A percentile compares a stretch with the other conserved stretches of the same genome.
Evolutionary conservation across 805 yeast genomes (phyloP).

Genomic region (Barnettozyma vustinii): DNA sequence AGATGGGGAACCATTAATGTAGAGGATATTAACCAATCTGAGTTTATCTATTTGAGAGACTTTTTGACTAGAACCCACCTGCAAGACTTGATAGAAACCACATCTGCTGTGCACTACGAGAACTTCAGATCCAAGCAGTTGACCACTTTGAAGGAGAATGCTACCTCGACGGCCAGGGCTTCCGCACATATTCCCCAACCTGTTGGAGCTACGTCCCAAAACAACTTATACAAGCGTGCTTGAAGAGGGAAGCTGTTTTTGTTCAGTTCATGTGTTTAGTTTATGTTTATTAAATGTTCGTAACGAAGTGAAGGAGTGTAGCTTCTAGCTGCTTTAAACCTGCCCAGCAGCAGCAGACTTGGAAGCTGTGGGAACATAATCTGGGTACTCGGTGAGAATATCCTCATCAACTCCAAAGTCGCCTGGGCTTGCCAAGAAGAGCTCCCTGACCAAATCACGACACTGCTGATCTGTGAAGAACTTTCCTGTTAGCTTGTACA

Average conservation of each 20-base stretch:
- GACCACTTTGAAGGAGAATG: conserved; percentile 88
- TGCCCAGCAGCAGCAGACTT: background rate
- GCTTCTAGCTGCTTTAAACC: background rate
- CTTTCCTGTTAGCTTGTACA: conserved; percentile 46
- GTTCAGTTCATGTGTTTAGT: background rate
- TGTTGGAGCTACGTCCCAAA: conserved; percentile 12
- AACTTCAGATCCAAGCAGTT: conserved; percentile 90
- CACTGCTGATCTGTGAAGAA: conserved; percentile 47
- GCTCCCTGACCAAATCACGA: conserved; percentile 44
- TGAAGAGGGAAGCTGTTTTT: background rate
- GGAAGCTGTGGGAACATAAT: background rate
- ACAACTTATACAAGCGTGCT: conserved; percentile 22
- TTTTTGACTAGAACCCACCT: conserved; percentile 92
- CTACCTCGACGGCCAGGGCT: conserved; percentile 34
- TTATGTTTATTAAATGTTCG: background rate
- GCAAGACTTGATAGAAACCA: conserved; percentile 92
- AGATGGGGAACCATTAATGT: conserved; percentile 92
- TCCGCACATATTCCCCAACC: conserved; percentile 30
- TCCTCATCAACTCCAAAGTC: conserved; percentile 52
- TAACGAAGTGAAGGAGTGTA: background rate
- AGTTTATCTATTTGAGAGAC: conserved; percentile 89
- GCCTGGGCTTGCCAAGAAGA: conserved; percentile 52
- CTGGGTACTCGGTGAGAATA: conserved; percentile 30
- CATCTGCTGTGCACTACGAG: conserved; percentile 85
- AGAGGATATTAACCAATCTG: conserved; percentile 93